Conservation (phyloP, 2,329 filamentous ascomycete species). For the Trichoderma sp. region DNA sequence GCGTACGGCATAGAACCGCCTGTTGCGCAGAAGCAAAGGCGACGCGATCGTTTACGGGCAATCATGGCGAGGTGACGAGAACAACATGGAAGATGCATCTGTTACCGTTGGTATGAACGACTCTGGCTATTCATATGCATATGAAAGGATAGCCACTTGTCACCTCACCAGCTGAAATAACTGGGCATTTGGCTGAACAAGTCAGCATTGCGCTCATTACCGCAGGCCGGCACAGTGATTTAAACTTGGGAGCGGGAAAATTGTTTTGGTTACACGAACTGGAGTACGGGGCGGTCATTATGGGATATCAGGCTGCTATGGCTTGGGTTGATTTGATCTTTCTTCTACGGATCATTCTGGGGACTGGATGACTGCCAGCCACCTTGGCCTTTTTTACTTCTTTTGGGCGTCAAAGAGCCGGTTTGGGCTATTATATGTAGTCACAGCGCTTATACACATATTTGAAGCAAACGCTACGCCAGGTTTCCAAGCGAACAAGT, state of each 20-base stretch:
- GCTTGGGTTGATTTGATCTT: neutral
- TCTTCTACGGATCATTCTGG: neutral
- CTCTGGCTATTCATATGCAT: neutral
- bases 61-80: neutral
- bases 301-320: neutral
- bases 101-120: neutral
- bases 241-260: neutral
- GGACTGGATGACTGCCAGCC: neutral
- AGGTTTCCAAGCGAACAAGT: neutral
- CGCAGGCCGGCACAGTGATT: neutral
- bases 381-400: neutral
- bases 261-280: neutral
- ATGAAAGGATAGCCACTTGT: too few species aligned
- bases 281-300: neutral
- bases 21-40: neutral
- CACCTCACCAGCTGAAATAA: neutral
- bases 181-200: neutral
- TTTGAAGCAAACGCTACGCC: neutral
- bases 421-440: neutral
- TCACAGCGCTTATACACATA: neutral
- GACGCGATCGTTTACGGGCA: conserved; percentile 4
- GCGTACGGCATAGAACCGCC: conserved; percentile 14
- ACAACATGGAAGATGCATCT: neutral
- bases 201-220: neutral
- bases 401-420: neutral